Conservation (phyloP, 768 basidiomycete genomes). For the Tephrocybe sp. region DNA sequence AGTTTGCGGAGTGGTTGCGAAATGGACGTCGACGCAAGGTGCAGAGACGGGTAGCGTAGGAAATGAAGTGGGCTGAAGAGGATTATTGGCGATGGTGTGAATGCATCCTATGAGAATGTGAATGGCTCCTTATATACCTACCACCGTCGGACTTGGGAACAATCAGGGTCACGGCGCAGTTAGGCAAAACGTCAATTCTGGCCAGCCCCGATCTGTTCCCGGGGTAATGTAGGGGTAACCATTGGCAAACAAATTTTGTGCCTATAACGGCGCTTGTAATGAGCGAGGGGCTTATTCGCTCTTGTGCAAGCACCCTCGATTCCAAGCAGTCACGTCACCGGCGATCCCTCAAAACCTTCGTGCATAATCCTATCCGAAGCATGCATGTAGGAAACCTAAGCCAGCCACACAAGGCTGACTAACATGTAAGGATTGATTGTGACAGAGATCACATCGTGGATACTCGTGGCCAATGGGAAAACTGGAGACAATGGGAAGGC, state of each 20-base stretch:
- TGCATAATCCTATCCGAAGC: constrained; percentile 9
- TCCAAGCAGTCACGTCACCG: constrained; percentile 2
- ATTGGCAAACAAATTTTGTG: constrained; percentile 12
- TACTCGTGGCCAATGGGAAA: no score
- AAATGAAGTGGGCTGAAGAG: no score
- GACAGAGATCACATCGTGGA: constrained; percentile 7
- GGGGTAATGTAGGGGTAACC: no score
- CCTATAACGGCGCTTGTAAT: constrained; percentile 7
- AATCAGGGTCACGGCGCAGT: constrained; percentile 17
- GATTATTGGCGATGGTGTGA: not conserved
- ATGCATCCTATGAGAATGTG: not conserved
- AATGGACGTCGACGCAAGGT: no score
- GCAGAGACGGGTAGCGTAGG: no score
- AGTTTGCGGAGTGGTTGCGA: not conserved
- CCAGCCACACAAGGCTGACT: no score
- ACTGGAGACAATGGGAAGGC: no score
- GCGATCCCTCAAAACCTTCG: constrained; percentile 7
- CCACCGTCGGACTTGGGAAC: constrained; percentile 18
- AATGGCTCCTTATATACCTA: constrained; percentile 14
- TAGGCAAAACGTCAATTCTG: constrained; percentile 19
- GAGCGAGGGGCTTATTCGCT: constrained; percentile 14
- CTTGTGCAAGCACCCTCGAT: constrained; percentile 10
- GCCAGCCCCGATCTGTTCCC: constrained; percentile 19
- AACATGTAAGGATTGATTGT: constrained; percentile 13
- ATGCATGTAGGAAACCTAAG: constrained; percentile 8